These are phyloP conservation scores for Rickenella mellea DNA, from an alignment of 768 basidiomycete species.

Conservation along the genomic window DNA sequence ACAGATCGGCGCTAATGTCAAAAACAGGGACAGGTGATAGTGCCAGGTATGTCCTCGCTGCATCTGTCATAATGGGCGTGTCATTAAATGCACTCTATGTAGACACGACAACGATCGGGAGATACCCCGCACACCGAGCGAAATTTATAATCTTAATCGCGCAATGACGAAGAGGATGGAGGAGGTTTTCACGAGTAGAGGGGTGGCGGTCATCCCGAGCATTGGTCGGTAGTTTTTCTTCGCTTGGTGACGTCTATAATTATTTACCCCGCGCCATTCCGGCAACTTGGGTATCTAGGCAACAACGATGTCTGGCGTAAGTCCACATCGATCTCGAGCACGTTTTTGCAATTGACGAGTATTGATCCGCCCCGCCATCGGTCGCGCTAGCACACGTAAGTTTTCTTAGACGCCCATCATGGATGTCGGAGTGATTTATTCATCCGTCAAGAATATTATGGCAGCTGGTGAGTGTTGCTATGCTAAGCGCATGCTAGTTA, in stretches of 20 bases:
- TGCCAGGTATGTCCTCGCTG: constrained; percentile 37
- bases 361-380: too few species aligned
- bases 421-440: too few species aligned
- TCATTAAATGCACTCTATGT: constrained; percentile 5
- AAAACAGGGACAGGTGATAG: constrained; percentile 79
- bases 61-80: background rate
- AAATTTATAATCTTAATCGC: constrained; percentile 72
- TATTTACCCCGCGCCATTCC: constrained; percentile 3
- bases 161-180: constrained; percentile 61
- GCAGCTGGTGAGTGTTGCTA: background rate
- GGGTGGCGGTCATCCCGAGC: constrained; percentile 74
- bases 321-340: too few species aligned
- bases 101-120: constrained; percentile 82
- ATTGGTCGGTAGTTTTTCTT: constrained; percentile 39
- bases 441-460: background rate
- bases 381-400: too few species aligned
- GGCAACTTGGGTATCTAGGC: constrained; percentile 30
- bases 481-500: constrained; percentile 45
- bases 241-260: background rate
- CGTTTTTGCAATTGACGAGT: too few species aligned
- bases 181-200: constrained; percentile 55
- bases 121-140: constrained; percentile 68
- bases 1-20: background rate
- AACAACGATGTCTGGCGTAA: constrained; percentile 91
- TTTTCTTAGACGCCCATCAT: too few species aligned